Conservation (phyloP, 495 filamentous ascomycete genomes). For the Penicillium macrosclerotiorum region DNA sequence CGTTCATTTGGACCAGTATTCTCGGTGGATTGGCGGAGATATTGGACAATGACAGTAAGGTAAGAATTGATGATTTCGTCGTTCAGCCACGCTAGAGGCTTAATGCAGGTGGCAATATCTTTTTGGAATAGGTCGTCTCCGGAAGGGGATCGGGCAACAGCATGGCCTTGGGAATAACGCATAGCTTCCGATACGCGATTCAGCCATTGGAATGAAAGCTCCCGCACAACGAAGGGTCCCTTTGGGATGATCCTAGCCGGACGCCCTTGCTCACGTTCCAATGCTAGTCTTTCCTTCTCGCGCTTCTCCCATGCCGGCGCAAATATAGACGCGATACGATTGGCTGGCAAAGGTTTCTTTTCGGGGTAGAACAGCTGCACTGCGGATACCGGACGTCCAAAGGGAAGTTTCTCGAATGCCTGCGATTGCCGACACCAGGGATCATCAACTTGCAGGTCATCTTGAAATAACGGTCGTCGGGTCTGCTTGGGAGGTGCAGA, state of each 20-base stretch:
- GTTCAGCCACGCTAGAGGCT: slow-evolving; percentile 66
- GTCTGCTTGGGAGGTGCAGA: slow-evolving; percentile 2
- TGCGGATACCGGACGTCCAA: slow-evolving; percentile 37
- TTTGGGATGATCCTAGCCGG: slow-evolving; percentile 21
- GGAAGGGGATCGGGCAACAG: slow-evolving; percentile 46
- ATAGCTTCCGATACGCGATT: slow-evolving; percentile 33
- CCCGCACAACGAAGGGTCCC: slow-evolving; percentile 40
- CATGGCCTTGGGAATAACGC: slow-evolving; percentile 16
- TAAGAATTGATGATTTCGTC: slow-evolving; percentile 78
- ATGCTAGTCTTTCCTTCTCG: slow-evolving; percentile 10
- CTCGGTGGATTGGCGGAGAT: slow-evolving; percentile 51
- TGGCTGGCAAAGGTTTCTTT: slow-evolving; percentile 25
- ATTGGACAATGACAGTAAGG: slow-evolving; percentile 57
- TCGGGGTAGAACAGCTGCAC: slow-evolving; percentile 31
- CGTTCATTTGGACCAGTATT: slow-evolving; percentile 42
- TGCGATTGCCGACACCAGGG: slow-evolving; percentile 20
- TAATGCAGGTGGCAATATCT: slow-evolving; percentile 62
- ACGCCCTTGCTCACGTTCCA: slow-evolving; percentile 13
- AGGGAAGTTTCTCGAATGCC: slow-evolving; percentile 14
- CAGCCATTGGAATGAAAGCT: slow-evolving; percentile 47
- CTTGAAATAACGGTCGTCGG: slow-evolving; percentile 3
- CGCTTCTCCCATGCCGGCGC: slow-evolving; percentile 28
- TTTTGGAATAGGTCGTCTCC: slow-evolving; percentile 55
- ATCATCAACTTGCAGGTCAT: slow-evolving; percentile 20
- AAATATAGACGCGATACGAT: slow-evolving; percentile 35